Base-by-base conservation (phyloP, 1,284 basidiomycete species). In the Erythrobasidium hasegawianum region DNA sequence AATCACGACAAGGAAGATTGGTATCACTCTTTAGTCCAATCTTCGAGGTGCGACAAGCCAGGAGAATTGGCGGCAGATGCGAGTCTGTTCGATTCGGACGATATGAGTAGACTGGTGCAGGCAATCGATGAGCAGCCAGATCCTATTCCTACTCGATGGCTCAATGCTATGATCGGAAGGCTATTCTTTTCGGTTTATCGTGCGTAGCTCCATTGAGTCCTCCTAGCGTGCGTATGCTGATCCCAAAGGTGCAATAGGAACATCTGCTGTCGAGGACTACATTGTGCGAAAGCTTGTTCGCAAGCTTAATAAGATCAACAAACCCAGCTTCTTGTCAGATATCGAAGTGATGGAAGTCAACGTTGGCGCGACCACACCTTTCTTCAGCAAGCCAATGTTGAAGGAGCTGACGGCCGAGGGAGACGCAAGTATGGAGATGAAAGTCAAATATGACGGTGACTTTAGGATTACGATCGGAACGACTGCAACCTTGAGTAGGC, bases 91-190 rank as follows among this genome's bases (percentile, higher is more conserved):
- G 81, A 83, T 58, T 80, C 85, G 1, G 78, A 81, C 3, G 90
- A 96, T 77, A 96, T 97, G 91, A 82, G 85, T 54, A 81, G 84
- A 70, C 83, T 98, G 39, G 86, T 97, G 57, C 80, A 86, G 13
- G 89, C 86, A 1, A 83, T 98, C 68, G 94, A 97, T 79, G 86
- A 87, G 70, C 87, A 92, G 73, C 89, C 93, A 1, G 95, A 97
- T 76, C 88, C 93, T 55, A 93, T 97, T 66, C 92, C 92, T 0
- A 89, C 94, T 83, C 87, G 94, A 16, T 98, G 96, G 95, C 82
- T 97, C 58, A 98, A 98, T 74, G 95, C 92, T 0, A 80, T 97
- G 59, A 77, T 97, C 57, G 95, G 94, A 1, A 86, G 95, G 20
- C 77, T 97, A 47, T 97, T 97, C 81, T 89, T 95, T 79, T 89